phyloP scores from a whole-genome alignment of 1,139 yeast species.

The Komagataea norvegica region DNA sequence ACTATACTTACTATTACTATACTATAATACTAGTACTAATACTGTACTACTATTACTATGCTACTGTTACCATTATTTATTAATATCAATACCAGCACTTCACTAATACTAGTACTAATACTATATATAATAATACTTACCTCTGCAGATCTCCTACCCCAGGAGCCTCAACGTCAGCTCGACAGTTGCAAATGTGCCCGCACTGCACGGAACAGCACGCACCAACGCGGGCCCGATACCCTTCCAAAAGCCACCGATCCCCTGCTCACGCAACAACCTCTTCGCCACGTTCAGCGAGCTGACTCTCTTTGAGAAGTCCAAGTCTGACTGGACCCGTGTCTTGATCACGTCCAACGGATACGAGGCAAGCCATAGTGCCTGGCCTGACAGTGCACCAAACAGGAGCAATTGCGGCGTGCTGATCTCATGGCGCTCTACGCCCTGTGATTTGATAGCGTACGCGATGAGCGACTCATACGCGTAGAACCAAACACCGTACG shows the following conservation, averaged over 20 bases:
- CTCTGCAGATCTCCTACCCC: no score
- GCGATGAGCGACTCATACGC: constrained; percentile 62
- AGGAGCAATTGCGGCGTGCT: constrained; percentile 59
- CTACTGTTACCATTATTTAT: no score
- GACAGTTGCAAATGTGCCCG: constrained; percentile 90
- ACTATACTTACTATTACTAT: no score
- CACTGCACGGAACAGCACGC: constrained; percentile 96
- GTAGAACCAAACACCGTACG: constrained; percentile 79
- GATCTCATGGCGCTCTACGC: constrained; percentile 40
- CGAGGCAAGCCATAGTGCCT: constrained; percentile 73
- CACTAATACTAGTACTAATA: no score
- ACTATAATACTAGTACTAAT: no score
- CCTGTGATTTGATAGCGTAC: constrained; percentile 33
- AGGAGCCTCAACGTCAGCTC: constrained; percentile 74
- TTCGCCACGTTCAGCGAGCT: constrained; percentile 46
- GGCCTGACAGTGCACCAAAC: constrained; percentile 88
- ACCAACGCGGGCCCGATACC: constrained; percentile 87
- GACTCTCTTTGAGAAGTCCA: constrained; percentile 50
- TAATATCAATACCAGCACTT: no score
- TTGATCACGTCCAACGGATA: constrained; percentile 87
- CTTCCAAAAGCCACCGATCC: constrained; percentile 72
- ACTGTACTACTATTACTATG: no score
- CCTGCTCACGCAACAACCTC: constrained; percentile 49
- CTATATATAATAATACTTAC: no score
- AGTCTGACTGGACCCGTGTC: constrained; percentile 70